Base-by-base conservation (phyloP, 23 red algal genomes). In the Gracilaria vermiculophylla region DNA sequence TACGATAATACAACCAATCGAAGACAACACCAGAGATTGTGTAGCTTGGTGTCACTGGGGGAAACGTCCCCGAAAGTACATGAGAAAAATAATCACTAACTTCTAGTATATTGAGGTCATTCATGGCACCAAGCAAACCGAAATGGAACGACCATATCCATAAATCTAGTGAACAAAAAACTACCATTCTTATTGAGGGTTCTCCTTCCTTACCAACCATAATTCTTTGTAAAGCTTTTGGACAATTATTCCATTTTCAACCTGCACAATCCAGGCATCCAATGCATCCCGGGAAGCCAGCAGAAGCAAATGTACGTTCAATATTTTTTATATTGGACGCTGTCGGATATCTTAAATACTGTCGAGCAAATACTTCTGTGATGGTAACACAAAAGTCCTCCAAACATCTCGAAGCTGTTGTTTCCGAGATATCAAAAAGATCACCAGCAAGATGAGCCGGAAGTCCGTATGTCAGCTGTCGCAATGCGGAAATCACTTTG, bases 71-170 rank as follows among this genome's bases (percentile, higher is more conserved):
- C 8, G 25, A 40, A 4, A 81, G 47, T 20, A 62, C 24, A 7
- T 15, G 4, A 24, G 25, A n/a, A 62, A 81, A 81, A 27, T 81
- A 27, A 23, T 62, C 6, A 41, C 77, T 81, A 61, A 62, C 53
- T 20, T 41, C 55, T 12, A 81, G 32, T 62, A 81, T 81, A 49
- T 81, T 81, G 39, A 81, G 55, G 32, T 81, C 77, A 81, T 81
- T 62, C 50, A 81, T 62, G 6, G 19, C 28, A 2, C 77, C 7
- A 36, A 34, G 77, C 2, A 81, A 62, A 5, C 77, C 77, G 12
- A 81, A 81, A 8, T 81, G 11, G 19, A 81, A 81, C 5, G 51
- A 36, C 47, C 77, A 81, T 11, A 58, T 62, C 55, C 77, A 81
- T 23, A 81, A 53, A 62, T 81, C 77, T 62, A 81, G 35, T 11